Evolutionary conservation across 2,329 filamentous ascomycete species (phyloP).

Genomic region (Penicillium palitans): DNA sequence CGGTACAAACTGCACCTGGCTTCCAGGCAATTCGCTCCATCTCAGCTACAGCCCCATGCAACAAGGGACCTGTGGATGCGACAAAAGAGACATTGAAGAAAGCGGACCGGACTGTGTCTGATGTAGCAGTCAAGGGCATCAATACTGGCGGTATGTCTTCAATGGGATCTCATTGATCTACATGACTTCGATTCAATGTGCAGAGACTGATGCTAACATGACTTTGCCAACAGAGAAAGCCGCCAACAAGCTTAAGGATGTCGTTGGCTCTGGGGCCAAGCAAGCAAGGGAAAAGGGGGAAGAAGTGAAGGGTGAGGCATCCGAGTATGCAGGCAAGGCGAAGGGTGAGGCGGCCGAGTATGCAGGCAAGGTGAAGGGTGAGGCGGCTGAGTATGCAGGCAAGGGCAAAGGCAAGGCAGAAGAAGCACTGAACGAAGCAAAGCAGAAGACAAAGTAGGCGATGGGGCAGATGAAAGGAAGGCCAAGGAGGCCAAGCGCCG

Average conservation of each 20-base stretch:
- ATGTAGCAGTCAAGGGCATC: slow-evolving; percentile 61
- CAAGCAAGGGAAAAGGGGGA: slow-evolving; percentile 49
- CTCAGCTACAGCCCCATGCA: slow-evolving; percentile 52
- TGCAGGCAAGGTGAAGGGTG: slow-evolving; percentile 45
- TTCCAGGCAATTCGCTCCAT: slow-evolving; percentile 40
- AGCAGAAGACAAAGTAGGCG: slow-evolving; percentile 29
- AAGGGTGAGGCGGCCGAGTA: slow-evolving; percentile 21
- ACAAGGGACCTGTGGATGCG: slow-evolving; percentile 55
- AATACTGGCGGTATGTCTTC: slow-evolving; percentile 59
- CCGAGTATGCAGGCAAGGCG: slow-evolving; percentile 33
- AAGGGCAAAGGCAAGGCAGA: slow-evolving; percentile 39
- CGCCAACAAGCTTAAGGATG: slow-evolving; percentile 47
- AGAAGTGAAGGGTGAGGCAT: slow-evolving; percentile 35
- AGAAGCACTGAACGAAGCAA: slow-evolving; percentile 30
- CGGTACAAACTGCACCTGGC: slow-evolving; percentile 16
- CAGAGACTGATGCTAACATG: neutral
- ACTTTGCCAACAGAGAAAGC: slow-evolving; percentile 49
- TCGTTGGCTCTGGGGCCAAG: slow-evolving; percentile 43
- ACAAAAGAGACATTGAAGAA: slow-evolving; percentile 61
- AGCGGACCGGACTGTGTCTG: slow-evolving; percentile 57
- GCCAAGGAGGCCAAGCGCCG: slow-evolving; percentile 26
- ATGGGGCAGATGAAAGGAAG: slow-evolving; percentile 30
- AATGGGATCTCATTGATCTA: neutral
- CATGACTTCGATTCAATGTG: neutral
- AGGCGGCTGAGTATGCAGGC: slow-evolving; percentile 30